A percentile compares a stretch with the other conserved stretches of the same genome.
phyloP scores from a whole-genome alignment of 805 yeast genomes.

The Candida maris region DNA sequence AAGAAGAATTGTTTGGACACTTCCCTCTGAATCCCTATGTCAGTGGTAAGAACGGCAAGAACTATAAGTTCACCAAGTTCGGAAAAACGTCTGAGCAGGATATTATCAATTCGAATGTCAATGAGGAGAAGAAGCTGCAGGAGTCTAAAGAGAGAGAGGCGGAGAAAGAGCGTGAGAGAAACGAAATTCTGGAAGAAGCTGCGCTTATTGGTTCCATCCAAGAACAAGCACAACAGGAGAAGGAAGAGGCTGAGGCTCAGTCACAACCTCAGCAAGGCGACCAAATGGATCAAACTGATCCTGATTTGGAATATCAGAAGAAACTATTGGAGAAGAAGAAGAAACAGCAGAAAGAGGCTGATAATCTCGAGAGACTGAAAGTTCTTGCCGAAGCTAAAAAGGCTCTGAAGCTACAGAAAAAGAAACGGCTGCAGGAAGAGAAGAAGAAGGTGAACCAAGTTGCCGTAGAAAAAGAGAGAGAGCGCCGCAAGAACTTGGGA shows the following conservation, averaged over 20 bases:
- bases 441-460: slow-evolving; percentile 17
- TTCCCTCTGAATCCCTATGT: slow-evolving; percentile 31
- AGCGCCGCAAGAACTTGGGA: slow-evolving; percentile 24
- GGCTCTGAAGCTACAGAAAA: slow-evolving; percentile 19
- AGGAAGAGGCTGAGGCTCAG: slow-evolving; percentile 8
- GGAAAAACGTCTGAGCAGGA: slow-evolving; percentile 26
- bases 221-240: slow-evolving; percentile 5
- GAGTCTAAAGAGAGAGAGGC: slow-evolving; percentile 17
- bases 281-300: slow-evolving; percentile 22
- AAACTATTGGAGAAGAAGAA: slow-evolving; percentile 15
- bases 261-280: slow-evolving; percentile 19
- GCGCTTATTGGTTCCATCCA: slow-evolving; percentile 3
- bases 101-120: slow-evolving; percentile 26
- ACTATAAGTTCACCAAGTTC: slow-evolving; percentile 31
- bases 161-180: slow-evolving; percentile 17
- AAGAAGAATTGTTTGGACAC: slow-evolving; percentile 27
- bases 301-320: slow-evolving; percentile 21
- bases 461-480: slow-evolving; percentile 30
- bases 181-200: slow-evolving; percentile 11
- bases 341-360: slow-evolving; percentile 17
- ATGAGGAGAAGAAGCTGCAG: slow-evolving; percentile 18
- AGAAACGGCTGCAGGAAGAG: slow-evolving; percentile 19
- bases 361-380: slow-evolving; percentile 31
- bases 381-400: slow-evolving; percentile 25
- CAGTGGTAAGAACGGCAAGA: slow-evolving; percentile 29